Conservation (phyloP, 768 basidiomycete genomes). For the Rhizopogon roseolus region DNA sequence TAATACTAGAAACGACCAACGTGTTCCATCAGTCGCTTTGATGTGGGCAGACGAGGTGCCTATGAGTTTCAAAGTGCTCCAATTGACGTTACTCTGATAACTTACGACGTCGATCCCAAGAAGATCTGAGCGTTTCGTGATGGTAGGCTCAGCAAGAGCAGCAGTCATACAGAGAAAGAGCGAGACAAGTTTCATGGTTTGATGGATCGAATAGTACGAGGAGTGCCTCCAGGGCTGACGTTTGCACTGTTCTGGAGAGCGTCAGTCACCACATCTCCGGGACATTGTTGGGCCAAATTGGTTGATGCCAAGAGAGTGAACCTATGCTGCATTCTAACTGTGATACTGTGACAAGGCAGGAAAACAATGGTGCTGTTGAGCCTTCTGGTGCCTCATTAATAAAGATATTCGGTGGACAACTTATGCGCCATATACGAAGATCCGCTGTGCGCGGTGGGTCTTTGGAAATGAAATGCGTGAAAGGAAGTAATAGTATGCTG, state of each 20-base stretch:
- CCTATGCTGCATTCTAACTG: too few relatives aligned
- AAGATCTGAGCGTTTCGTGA: constrained; percentile 31
- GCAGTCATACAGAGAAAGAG: constrained; percentile 1
- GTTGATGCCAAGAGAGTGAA: neutral
- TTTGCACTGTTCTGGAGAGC: neutral
- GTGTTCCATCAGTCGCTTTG: constrained; percentile 57
- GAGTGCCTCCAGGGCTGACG: too few relatives aligned
- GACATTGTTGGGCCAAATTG: neutral
- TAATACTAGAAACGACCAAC: constrained; percentile 22
- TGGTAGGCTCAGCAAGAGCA: constrained; percentile 7
- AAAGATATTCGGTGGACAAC: too few relatives aligned
- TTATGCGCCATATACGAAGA: too few relatives aligned
- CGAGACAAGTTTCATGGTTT: neutral
- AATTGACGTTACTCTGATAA: constrained; percentile 42
- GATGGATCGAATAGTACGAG: neutral
- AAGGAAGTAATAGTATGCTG: too few relatives aligned
- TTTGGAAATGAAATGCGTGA: too few relatives aligned
- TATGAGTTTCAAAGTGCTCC: constrained; percentile 42
- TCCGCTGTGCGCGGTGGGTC: too few relatives aligned
- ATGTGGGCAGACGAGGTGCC: constrained; percentile 50
- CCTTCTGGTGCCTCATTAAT: too few relatives aligned
- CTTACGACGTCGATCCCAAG: constrained; percentile 48
- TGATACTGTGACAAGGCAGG: too few relatives aligned
- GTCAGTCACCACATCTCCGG: neutral
- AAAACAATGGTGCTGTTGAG: too few relatives aligned